These are phyloP conservation scores for Fusarium praegraminearum DNA, from an alignment of 2,329 filamentous ascomycete genomes.

Conservation along the genomic window DNA sequence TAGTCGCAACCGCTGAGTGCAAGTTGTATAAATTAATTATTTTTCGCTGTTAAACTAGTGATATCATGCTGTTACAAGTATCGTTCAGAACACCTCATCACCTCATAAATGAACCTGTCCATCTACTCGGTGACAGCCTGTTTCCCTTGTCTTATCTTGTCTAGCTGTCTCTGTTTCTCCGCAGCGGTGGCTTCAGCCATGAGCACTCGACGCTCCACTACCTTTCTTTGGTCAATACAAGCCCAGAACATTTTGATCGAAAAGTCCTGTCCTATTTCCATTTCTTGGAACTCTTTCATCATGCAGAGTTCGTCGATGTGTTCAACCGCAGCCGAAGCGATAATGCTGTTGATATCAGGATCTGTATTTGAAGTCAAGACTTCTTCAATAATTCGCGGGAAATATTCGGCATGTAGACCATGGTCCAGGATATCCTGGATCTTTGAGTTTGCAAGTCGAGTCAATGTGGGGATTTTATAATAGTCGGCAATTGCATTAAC, in stretches of 20 bases:
- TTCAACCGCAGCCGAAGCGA: fast-evolving
- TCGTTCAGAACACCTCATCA: no score
- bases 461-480: background rate
- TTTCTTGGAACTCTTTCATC: fast-evolving
- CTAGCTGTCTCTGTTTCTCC: no score
- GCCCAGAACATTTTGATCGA: background rate
- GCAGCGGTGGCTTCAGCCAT: no score
- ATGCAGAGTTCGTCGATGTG: background rate
- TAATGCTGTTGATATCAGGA: fast-evolving
- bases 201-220: background rate
- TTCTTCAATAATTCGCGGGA: background rate
- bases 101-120: no score
- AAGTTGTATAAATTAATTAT: no score
- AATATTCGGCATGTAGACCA: fast-evolving
- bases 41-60: no score
- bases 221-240: fast-evolving
- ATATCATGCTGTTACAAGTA: no score
- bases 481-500: slow-evolving; percentile 12
- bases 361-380: background rate
- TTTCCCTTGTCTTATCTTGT: no score
- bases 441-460: background rate
- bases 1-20: no score
- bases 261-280: background rate
- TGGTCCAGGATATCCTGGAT: background rate
- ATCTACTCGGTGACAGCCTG: no score